Base-by-base conservation (phyloP, 768 basidiomycete genomes). In the Obba rivulosa region DNA sequence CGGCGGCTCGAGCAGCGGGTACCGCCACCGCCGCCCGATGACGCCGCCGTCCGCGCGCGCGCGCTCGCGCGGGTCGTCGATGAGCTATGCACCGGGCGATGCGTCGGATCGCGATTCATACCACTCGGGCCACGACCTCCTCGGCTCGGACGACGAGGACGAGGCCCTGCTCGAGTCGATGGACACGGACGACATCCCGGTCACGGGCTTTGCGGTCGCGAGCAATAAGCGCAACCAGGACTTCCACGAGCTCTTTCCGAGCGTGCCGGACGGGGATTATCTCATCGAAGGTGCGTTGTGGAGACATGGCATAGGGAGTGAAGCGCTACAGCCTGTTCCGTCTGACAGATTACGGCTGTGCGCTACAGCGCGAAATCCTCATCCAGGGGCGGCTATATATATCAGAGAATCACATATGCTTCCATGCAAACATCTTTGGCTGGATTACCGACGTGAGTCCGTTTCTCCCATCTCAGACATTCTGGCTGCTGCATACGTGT, bases 331-430 rank as follows among this genome's bases (percentile, higher is more conserved):
- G n/a, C 43, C 49, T 45, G 8, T 8, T 49, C 24, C 35, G 13
- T 31, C 28, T 31, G 13, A 8, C 52, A 98, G 96, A 99, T 67
- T 99, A 98, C 57, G 96, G 96, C 5, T 99, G 96, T 61, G 96
- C 96, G 0, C 68, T 98, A 11, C 93, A 97, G 67, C 81, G 93
- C 36, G 96, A 98, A 65, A 98, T 98, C 56, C 74, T 97, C 24
- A 87, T 98, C 37, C 96, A 98, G 74, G 96, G 96, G 4, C 77
- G 96, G 10, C 64, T 99, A 48, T 97, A 97, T 67, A 90, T 98
- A 20, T 98, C 96, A 7, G 95, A 99, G 69, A 97, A 98, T 68
- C 94, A 97, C 62, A 79, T 97, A n/a, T 98, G 92, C 70, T 99
- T 98, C 74, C 91, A 99, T 58, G 95, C 96, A 37, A 98, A 98